Percentiles rank a stretch among this genome's conserved stretches.
Conservation (phyloP, 257 asterid genomes). For the Jaltomata sinuosa region DNA sequence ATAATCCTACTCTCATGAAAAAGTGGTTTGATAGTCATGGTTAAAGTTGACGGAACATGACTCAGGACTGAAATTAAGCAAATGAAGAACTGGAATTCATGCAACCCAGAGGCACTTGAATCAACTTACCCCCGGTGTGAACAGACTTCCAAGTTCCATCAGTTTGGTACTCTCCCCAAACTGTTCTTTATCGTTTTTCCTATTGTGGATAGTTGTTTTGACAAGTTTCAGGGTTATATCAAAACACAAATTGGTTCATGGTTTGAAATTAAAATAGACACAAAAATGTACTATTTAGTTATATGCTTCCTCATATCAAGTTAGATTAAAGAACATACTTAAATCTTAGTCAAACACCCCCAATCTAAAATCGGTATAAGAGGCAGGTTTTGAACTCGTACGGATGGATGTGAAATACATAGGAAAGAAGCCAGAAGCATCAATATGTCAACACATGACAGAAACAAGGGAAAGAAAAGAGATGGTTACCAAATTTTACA, state of each 20-base stretch:
- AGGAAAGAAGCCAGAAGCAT: neutral
- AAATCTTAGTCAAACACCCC: neutral
- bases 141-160: neutral
- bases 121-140: neutral
- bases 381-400: neutral
- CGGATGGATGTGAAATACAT: neutral
- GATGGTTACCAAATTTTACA: neutral
- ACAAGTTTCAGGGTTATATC: neutral
- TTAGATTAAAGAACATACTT: neutral
- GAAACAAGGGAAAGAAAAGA: conserved; percentile 4
- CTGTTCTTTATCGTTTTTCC: neutral
- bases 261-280: neutral
- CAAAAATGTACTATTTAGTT: neutral
- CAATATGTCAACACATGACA: neutral
- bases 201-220: neutral
- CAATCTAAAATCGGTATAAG: neutral
- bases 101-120: neutral
- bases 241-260: neutral
- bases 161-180: neutral
- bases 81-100: neutral
- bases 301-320: neutral
- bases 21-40: neutral
- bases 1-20: neutral
- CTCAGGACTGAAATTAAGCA: neutral
- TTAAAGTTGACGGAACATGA: neutral